Evolutionary conservation across 1,139 yeast species (phyloP), one percentile per base, ranked within the genome.

Genomic region (Yamadazyma taylorii): DNA sequence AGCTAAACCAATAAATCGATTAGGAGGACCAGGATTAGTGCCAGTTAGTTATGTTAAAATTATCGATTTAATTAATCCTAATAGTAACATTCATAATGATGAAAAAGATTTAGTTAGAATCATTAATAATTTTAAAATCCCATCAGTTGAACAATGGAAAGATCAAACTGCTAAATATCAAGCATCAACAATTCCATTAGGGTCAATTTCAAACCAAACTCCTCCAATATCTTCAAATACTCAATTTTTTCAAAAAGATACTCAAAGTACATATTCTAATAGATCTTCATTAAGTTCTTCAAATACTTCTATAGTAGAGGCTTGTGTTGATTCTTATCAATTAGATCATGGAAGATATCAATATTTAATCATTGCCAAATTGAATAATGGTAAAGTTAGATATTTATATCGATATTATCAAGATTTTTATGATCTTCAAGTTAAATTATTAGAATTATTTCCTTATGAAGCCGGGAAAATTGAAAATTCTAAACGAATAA

Each of bases 81-180:
- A 40, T n/a, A 46, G 43, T 35, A 32, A 35, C 6, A 33, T 52
- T 12, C 24, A 23, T 17, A 43, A 39, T 21, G 46, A 48, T 35
- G 52, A 49, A 17, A 61, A 61, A n/a, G 68, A 65, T 40, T 51
- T 67, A 17, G 55, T 51, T 7, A 55, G 55, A 17, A 53, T 64
- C 25, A 79, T 90, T 30, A 66, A 73, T 37, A 70, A 72, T 33
- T 85, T 83, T 33, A 78, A 79, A 41, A 76, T 92, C 41, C 97
- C 98, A 15, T 81, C 90, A 2, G 96, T 92, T 10, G 97, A 89
- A 49, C 94, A 89, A 56, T 92, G 98, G 98, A 92, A 92, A 62
- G 79, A 78, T 39, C 81, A 79, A 52, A 90, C 95, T 23, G 96
- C 96, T 4, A 86, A 80, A 56, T 94, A 92, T 61, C 92, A 92